Evolutionary conservation across 179 eudicot genomes (phyloP).

Genomic region (Spergularia azorica): DNA sequence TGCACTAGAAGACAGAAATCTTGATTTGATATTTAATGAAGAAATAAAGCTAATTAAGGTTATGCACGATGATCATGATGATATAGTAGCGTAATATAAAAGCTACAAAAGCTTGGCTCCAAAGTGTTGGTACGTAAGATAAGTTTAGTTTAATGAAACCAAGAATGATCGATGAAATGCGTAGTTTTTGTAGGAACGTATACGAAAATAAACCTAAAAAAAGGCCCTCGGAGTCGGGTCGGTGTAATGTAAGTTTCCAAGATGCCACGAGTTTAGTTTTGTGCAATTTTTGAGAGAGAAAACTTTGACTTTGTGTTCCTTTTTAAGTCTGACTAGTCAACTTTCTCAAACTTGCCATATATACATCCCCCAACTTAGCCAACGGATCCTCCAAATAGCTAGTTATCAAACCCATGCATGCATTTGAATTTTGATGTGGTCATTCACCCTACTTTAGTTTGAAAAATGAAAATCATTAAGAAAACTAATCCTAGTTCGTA

Average conservation of each 20-base stretch:
- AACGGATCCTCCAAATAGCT: neutral
- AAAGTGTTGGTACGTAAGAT: constrained; percentile 3
- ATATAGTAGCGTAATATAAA: no score
- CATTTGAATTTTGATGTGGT: neutral
- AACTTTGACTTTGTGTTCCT: neutral
- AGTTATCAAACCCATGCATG: constrained; percentile 15
- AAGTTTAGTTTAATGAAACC: neutral
- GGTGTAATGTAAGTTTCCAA: constrained; percentile 32
- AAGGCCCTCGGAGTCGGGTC: constrained; percentile 23
- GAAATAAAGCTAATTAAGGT: neutral
- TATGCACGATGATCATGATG: no score
- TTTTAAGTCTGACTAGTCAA: constrained; percentile 25
- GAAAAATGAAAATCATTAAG: no score
- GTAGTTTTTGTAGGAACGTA: neutral
- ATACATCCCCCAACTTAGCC: neutral
- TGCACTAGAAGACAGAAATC: constrained; percentile 8
- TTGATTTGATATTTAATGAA: constrained; percentile 19
- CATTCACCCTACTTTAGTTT: no score
- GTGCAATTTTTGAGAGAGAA: constrained; percentile 3
- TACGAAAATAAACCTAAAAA: constrained; percentile 20
- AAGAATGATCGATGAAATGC: no score
- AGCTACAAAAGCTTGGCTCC: neutral
- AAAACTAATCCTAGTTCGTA: no score
- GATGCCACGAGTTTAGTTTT: constrained; percentile 26
- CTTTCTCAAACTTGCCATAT: constrained; percentile 25